These are phyloP conservation scores for Macrophomina phaseolina DNA, from an alignment of 2,329 filamentous ascomycete genomes.

Conservation along the genomic window DNA sequence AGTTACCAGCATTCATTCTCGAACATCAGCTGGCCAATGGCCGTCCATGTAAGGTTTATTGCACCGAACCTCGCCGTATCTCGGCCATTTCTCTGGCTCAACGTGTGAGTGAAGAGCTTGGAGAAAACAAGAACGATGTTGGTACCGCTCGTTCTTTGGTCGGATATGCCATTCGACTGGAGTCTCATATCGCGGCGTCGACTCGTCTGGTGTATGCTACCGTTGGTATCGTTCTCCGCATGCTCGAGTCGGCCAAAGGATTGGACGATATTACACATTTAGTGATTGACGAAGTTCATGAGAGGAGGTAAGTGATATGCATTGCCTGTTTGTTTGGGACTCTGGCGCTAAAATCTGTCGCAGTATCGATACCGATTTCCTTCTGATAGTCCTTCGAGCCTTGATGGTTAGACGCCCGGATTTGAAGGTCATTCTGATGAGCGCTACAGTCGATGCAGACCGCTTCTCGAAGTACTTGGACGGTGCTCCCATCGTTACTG, in stretches of 20 bases:
- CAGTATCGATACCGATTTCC: constrained; percentile 92
- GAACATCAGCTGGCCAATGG: constrained; percentile 86
- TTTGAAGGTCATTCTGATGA: constrained; percentile 95
- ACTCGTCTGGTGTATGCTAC: constrained; percentile 90
- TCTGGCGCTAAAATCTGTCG: constrained; percentile 28
- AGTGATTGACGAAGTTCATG: constrained; percentile 96
- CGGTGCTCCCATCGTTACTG: constrained; percentile 83
- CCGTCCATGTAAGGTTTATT: constrained; percentile 87
- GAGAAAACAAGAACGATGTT: constrained; percentile 80
- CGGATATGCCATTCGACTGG: constrained; percentile 91
- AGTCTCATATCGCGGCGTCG: constrained; percentile 81
- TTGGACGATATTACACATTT: constrained; percentile 90
- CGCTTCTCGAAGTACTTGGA: constrained; percentile 89
- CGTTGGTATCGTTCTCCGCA: constrained; percentile 91
- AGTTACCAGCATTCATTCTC: constrained; percentile 91
- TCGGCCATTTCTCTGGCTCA: constrained; percentile 93
- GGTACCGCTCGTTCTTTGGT: constrained; percentile 84
- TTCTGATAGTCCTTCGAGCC: constrained; percentile 88
- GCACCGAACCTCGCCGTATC: constrained; percentile 92
- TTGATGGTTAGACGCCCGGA: constrained; percentile 77
- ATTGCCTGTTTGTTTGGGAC: background rate
- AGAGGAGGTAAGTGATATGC: constrained; percentile 61
- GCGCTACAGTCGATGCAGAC: constrained; percentile 91
- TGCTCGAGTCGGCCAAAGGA: constrained; percentile 89
- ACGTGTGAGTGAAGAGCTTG: constrained; percentile 92